These are phyloP conservation scores for Trichocladium uniseriatum DNA, from an alignment of 495 filamentous ascomycete species.

Conservation along the genomic window DNA sequence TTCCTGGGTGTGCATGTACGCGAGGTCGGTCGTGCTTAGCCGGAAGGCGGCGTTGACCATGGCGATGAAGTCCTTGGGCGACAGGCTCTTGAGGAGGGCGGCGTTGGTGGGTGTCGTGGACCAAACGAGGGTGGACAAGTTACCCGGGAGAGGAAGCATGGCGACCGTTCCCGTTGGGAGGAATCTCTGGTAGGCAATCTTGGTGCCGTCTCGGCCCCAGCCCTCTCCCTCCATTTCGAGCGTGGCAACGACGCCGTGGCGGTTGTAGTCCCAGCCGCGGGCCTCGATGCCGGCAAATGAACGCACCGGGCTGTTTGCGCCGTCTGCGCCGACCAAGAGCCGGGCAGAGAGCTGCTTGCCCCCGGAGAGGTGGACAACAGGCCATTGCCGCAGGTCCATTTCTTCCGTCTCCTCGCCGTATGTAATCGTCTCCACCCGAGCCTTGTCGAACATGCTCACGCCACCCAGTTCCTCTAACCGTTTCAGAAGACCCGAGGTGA, in stretches of 20 bases:
- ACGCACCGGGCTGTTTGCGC: constrained; percentile 87
- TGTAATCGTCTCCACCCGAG: constrained; percentile 65
- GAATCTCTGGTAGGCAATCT: constrained; percentile 90
- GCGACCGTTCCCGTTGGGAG: constrained; percentile 86
- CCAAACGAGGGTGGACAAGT: constrained; percentile 83
- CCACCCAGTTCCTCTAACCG: constrained; percentile 60
- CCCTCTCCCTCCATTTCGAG: constrained; percentile 55
- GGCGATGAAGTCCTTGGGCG: constrained; percentile 61
- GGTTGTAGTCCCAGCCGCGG: constrained; percentile 85
- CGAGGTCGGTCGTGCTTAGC: constrained; percentile 65
- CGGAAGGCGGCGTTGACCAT: constrained; percentile 94
- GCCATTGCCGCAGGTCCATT: constrained; percentile 77
- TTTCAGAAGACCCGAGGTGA: constrained; percentile 63
- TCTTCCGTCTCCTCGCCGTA: constrained; percentile 61
- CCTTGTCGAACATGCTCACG: constrained; percentile 61
- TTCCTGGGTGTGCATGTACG: constrained; percentile 60
- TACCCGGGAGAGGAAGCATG: constrained; percentile 77
- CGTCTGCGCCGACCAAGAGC: constrained; percentile 87
- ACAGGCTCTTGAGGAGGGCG: constrained; percentile 65
- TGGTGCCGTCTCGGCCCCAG: constrained; percentile 45
- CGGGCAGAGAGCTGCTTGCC: constrained; percentile 61
- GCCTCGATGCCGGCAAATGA: constrained; percentile 77
- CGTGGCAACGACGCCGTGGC: constrained; percentile 86
- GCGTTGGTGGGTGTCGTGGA: constrained; percentile 75
- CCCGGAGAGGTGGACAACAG: constrained; percentile 60